phyloP scores from a whole-genome alignment of 1,284 basidiomycete species.

The Ceratobasidium sp. region DNA sequence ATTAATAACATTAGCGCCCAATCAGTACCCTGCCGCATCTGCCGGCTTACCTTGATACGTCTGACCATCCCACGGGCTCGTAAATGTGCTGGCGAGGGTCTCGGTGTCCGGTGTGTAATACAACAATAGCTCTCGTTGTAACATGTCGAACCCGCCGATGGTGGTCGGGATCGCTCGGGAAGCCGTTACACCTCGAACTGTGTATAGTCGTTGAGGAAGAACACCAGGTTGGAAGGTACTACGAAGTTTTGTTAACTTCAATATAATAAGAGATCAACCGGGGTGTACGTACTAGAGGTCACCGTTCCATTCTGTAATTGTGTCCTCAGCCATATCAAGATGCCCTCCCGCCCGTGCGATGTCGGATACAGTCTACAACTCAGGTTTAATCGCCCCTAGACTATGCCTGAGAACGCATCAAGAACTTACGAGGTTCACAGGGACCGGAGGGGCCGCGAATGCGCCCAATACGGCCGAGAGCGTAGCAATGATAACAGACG shows the following conservation, averaged over 20 bases:
- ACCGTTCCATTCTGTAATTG: constrained; percentile 30
- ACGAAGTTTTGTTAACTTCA: not conserved
- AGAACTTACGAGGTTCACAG: constrained; percentile 19
- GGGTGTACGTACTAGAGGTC: constrained; percentile 10
- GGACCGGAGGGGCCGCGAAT: constrained; percentile 5
- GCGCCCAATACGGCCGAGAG: not conserved
- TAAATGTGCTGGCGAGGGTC: constrained; percentile 11
- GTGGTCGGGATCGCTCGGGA: constrained; percentile 18
- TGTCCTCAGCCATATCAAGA: constrained; percentile 34
- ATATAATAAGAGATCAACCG: not conserved
- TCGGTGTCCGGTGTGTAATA: constrained; percentile 13
- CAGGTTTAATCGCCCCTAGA: not conserved
- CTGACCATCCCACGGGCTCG: constrained; percentile 27
- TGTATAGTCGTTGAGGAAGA: constrained; percentile 13
- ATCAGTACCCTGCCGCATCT: not conserved
- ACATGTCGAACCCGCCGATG: constrained; percentile 8
- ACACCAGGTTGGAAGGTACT: constrained; percentile 22
- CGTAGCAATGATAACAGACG: not conserved
- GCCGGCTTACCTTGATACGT: constrained; percentile 22
- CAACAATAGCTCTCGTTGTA: constrained; percentile 6
- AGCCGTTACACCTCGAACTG: constrained; percentile 22
- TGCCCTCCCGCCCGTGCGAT: constrained; percentile 13
- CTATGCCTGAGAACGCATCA: no score
- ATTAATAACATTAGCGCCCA: not conserved
- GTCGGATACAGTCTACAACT: constrained; percentile 17